These are phyloP conservation scores for Phlebopus sp. DNA, from an alignment of 1,284 basidiomycete genomes.

Conservation along the genomic window DNA sequence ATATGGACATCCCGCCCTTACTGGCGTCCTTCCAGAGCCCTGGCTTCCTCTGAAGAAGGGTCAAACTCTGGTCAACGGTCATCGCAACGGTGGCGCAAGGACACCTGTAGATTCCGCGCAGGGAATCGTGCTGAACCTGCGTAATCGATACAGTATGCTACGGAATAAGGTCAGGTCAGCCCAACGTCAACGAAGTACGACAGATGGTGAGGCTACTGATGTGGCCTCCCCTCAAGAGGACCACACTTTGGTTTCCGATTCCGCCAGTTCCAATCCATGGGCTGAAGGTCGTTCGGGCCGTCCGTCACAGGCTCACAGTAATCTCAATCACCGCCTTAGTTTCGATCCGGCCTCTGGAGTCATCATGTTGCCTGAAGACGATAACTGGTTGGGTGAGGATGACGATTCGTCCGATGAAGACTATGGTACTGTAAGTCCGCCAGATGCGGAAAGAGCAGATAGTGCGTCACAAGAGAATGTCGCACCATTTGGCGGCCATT, in stretches of 20 bases:
- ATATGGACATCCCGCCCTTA: conserved; percentile 89
- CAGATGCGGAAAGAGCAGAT: conserved; percentile 15
- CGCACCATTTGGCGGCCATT: background rate
- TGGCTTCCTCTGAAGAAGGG: conserved; percentile 88
- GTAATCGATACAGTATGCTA: conserved; percentile 59
- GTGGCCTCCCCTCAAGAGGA: conserved; percentile 7
- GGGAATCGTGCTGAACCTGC: conserved; percentile 72
- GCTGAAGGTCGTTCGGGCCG: conserved; percentile 34
- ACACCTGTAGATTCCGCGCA: conserved; percentile 43
- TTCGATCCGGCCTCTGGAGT: conserved; percentile 80
- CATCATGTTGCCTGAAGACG: conserved; percentile 79
- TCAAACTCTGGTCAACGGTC: conserved; percentile 61
- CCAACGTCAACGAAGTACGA: conserved; percentile 14
- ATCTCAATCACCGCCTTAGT: conserved; percentile 60
- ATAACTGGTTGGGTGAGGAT: conserved; percentile 59
- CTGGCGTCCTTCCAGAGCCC: conserved; percentile 82
- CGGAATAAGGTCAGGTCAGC: conserved; percentile 32
- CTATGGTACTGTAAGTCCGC: conserved; percentile 23
- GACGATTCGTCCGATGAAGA: conserved; percentile 37
- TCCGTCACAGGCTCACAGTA: conserved; percentile 22
- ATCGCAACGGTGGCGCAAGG: conserved; percentile 33
- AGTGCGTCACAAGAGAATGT: conserved; percentile 26
- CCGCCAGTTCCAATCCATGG: conserved; percentile 51
- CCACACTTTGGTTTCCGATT: conserved; percentile 14
- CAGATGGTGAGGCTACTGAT: conserved; percentile 14